Base-by-base conservation (phyloP, 192 early-diverging fungal species). In the Mortierella claussenii region DNA sequence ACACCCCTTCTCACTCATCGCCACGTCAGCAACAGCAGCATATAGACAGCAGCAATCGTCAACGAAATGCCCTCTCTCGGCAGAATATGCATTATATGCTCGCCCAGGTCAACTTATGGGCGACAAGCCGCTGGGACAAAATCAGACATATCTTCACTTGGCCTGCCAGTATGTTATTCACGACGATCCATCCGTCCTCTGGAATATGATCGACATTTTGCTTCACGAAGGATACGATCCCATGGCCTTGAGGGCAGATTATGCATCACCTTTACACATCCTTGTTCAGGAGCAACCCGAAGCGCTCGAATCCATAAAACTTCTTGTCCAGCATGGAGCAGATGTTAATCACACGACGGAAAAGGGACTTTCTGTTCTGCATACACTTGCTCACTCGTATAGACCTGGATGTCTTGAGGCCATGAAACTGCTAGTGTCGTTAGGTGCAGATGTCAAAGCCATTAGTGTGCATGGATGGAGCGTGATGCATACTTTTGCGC, bases 391-490 rank as follows among this genome's bases (percentile, higher is more conserved):
- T 27, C 86, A 43, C 68, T 84, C 65, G 55, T 76, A 76, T 20
- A 37, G 80, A 27, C 81, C 87, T 0, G 90, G 90, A n/a, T 81
- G 89, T 32, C 53, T 89, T 23, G 87, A 87, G 51, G 82, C 81
- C 65, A 81, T 86, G 24, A 69, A 86, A 28, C 64, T 70, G 15
- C 67, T 89, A 10, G 75, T 91, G 12, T 80, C 80, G 23, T 75
- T 82, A 30, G 90, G 90, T 18, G 87, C 89, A 1, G 82, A 88
- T 32, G 84, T 90, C 12, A 88, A 89, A 33, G 81, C 85, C 45
- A 84, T 85, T 40, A 88, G 89, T 49, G 83, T 89, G 43, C 87
- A 88, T 31, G 88, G 88, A 7, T 90, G 90, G 90, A 87, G 84
- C 20, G 64, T 76, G 4, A 76, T 76, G 73, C 73, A 76, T 27